phyloP scores from a whole-genome alignment of 129 eudicot genomes.

The Flaveria sonorensis region DNA sequence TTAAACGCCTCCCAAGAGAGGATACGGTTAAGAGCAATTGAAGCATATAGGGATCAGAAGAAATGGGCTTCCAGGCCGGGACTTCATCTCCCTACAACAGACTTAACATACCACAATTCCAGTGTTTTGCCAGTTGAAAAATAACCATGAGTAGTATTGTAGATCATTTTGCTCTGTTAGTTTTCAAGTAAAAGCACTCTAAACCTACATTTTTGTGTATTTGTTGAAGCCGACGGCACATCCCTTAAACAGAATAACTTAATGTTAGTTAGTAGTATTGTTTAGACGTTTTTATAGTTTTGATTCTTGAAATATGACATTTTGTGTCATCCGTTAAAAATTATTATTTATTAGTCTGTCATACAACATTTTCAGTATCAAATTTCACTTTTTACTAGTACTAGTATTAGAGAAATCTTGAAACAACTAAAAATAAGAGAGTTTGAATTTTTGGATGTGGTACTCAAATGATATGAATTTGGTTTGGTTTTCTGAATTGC shows the following conservation, averaged over 20 bases:
- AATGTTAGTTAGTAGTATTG: too few relatives aligned
- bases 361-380: too few relatives aligned
- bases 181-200: constrained; percentile 22
- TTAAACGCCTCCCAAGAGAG: constrained; percentile 83
- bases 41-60: constrained; percentile 72
- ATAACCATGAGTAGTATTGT: constrained; percentile 5
- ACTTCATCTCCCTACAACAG: constrained; percentile 56
- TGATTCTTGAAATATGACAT: constrained; percentile 5
- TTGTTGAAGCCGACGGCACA: constrained; percentile 14
- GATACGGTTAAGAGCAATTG: constrained; percentile 77
- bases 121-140: constrained; percentile 5
- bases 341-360: neutral
- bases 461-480: neutral
- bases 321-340: neutral
- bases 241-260: too few relatives aligned
- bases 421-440: neutral
- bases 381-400: too few relatives aligned
- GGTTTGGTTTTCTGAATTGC: neutral
- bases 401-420: neutral
- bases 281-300: neutral
- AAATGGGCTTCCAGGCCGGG: constrained; percentile 94
- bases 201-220: constrained; percentile 14
- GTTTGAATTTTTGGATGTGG: neutral
- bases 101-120: constrained; percentile 18
- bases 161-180: neutral